phyloP scores from a whole-genome alignment of 2,329 filamentous ascomycete species.

The Phoma herbarum region DNA sequence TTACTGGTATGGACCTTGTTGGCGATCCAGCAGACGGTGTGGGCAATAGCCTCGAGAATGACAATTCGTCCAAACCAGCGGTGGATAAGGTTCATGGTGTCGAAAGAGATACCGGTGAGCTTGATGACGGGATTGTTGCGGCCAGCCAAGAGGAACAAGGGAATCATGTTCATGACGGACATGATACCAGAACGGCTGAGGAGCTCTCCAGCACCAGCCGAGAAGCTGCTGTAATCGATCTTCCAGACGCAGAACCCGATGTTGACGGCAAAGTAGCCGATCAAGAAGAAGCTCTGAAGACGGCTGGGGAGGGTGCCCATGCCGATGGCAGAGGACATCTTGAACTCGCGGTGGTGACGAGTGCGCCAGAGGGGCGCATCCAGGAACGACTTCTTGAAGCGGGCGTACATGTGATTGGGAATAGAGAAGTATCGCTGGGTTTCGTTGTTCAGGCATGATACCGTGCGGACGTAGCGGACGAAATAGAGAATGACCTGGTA shows the following conservation, averaged over 20 bases:
- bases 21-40: constrained; percentile 68
- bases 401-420: constrained; percentile 61
- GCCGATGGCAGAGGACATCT: constrained; percentile 59
- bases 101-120: constrained; percentile 77
- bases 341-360: constrained; percentile 62
- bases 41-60: constrained; percentile 72
- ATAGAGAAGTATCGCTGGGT: constrained; percentile 80
- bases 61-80: constrained; percentile 83
- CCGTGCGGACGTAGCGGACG: constrained; percentile 73
- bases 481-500: constrained; percentile 72
- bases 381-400: constrained; percentile 57
- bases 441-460: constrained; percentile 80
- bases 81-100: constrained; percentile 83
- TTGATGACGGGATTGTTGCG: constrained; percentile 81
- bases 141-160: constrained; percentile 76
- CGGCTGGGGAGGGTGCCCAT: constrained; percentile 60
- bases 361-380: constrained; percentile 58
- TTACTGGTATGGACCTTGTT: constrained; percentile 53
- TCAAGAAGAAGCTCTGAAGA: constrained; percentile 58
- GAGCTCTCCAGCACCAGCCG: constrained; percentile 73
- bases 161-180: constrained; percentile 79
- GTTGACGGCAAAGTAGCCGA: constrained; percentile 60
- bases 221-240: constrained; percentile 72
- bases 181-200: constrained; percentile 76
- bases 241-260: constrained; percentile 57